A percentile compares a stretch with the other conserved stretches of the same genome.
phyloP scores from a whole-genome alignment of 2,329 filamentous ascomycete genomes.

The Sporothrix phasma region DNA sequence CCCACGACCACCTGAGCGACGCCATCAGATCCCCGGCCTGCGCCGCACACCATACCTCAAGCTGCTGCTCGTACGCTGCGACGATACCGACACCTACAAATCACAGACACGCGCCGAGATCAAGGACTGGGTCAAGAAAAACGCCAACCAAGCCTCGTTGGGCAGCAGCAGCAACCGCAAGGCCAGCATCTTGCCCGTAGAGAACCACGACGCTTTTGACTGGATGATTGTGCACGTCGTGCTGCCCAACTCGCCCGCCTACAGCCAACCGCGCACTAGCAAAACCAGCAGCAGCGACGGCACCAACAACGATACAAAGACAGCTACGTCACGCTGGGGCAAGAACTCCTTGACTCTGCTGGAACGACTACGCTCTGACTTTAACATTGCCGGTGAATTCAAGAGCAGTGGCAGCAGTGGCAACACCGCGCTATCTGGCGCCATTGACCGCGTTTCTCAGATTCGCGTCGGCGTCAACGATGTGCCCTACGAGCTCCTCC shows the following conservation, averaged over 20 bases:
- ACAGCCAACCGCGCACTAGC: conserved; percentile 62
- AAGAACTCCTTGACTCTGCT: conserved; percentile 59
- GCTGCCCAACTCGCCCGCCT: conserved; percentile 71
- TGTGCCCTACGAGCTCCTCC: conserved; percentile 54
- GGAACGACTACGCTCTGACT: conserved; percentile 84
- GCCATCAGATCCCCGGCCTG: conserved; percentile 91
- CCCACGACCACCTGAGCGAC: conserved; percentile 33
- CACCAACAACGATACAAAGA: conserved; percentile 43
- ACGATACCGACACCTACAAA: conserved; percentile 94
- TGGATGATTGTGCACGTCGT: conserved; percentile 93
- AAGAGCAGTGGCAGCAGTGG: conserved; percentile 65
- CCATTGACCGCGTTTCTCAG: conserved; percentile 71
- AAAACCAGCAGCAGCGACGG: conserved; percentile 34
- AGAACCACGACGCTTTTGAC: conserved; percentile 93
- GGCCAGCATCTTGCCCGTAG: conserved; percentile 51
- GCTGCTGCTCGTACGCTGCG: conserved; percentile 78
- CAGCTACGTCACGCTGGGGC: conserved; percentile 20
- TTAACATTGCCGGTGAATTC: conserved; percentile 48
- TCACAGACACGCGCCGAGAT: conserved; percentile 64
- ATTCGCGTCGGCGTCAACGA: conserved; percentile 67
- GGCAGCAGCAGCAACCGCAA: conserved; percentile 42
- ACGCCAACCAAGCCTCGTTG: conserved; percentile 43
- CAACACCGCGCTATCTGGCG: conserved; percentile 54
- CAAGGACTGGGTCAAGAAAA: conserved; percentile 80
- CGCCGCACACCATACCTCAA: conserved; percentile 91